phyloP scores from a whole-genome alignment of 2,329 filamentous ascomycete genomes.

The Pseudopyrenochaeta lycopersici region DNA sequence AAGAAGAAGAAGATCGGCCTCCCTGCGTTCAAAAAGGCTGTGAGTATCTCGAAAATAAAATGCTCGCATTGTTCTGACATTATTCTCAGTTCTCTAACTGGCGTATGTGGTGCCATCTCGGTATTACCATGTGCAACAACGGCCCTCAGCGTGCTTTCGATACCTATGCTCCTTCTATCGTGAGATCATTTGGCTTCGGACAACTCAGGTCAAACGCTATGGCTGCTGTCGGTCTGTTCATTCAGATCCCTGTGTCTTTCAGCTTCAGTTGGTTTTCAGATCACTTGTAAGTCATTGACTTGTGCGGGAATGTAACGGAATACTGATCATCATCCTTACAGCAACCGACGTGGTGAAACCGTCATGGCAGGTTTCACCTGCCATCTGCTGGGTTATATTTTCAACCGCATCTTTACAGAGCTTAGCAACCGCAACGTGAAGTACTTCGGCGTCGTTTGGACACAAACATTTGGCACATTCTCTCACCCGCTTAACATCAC shows the following conservation, averaged over 20 bases:
- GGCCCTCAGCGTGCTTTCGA: conserved; percentile 59
- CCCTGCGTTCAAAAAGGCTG: conserved; percentile 56
- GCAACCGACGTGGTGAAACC: conserved; percentile 60
- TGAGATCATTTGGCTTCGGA: conserved; percentile 62
- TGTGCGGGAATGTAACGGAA: conserved; percentile 19
- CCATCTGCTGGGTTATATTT: conserved; percentile 61
- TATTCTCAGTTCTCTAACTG: conserved; percentile 56
- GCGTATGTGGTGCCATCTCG: conserved; percentile 62
- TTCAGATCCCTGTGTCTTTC: conserved; percentile 63
- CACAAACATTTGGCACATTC: conserved; percentile 64
- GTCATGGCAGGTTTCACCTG: conserved; percentile 59
- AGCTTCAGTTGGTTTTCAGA: conserved; percentile 64
- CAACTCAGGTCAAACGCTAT: conserved; percentile 62
- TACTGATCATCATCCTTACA: conserved; percentile 14
- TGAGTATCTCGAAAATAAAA: conserved; percentile 31
- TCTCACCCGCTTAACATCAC: conserved; percentile 67
- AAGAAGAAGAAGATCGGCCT: conserved; percentile 60
- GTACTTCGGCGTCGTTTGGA: conserved; percentile 67
- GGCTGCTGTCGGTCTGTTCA: conserved; percentile 63
- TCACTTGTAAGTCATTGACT: conserved; percentile 41
- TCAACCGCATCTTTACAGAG: conserved; percentile 62
- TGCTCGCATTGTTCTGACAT: neutral
- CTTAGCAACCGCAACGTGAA: conserved; percentile 49
- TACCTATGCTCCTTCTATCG: conserved; percentile 64
- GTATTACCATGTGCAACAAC: conserved; percentile 62